A percentile compares a stretch with the other conserved stretches of the same genome.
These are phyloP conservation scores for Prosopis cineraria DNA, from an alignment of 306 rosid genomes.

Conservation along the genomic window DNA sequence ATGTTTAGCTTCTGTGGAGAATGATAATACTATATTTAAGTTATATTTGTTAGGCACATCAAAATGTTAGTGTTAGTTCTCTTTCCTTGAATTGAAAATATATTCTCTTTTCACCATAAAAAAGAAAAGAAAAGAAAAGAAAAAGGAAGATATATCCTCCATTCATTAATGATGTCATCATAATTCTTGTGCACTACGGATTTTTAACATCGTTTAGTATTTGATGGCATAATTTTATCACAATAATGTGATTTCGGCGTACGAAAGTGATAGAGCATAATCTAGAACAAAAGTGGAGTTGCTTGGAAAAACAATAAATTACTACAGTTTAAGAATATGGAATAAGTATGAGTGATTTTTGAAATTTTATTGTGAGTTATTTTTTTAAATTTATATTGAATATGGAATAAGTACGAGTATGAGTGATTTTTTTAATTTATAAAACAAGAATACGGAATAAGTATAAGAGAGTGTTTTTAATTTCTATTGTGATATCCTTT, in stretches of 20 bases:
- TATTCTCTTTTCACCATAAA: no score
- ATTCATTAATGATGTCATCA: not conserved
- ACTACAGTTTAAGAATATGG: not conserved
- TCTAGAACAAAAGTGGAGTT: not conserved
- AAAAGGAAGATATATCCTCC: no score
- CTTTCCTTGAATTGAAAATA: no score
- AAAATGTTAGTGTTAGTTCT: not conserved
- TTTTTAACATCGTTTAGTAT: not conserved
- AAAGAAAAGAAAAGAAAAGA: no score
- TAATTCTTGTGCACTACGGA: not conserved
- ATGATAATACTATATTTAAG: not conserved
- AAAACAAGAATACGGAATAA: no score
- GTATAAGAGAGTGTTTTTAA: no score
- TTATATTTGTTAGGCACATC: not conserved
- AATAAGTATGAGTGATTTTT: not conserved
- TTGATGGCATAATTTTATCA: not conserved
- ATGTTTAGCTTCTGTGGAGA: not conserved
- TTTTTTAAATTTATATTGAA: no score
- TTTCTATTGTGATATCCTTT: no score
- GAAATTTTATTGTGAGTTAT: no score
- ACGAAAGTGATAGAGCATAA: not conserved
- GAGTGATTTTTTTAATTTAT: no score
- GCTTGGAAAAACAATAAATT: not conserved
- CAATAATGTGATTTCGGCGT: not conserved
- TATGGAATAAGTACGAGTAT: no score